These are phyloP conservation scores for Alternaria arbusti DNA, from an alignment of 2,329 filamentous ascomycete genomes.

Conservation along the genomic window DNA sequence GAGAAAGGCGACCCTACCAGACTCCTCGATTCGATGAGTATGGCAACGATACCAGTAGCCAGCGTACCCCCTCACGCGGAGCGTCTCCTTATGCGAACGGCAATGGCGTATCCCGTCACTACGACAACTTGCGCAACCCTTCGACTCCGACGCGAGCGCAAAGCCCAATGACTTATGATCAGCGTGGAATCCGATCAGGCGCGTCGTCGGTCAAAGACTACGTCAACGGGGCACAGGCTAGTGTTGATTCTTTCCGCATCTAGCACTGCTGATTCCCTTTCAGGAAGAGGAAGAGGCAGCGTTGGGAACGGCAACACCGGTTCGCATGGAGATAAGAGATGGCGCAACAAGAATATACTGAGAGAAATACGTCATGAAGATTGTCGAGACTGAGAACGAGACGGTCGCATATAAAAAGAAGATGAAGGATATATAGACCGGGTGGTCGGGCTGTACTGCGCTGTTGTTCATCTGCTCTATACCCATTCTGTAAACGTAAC, in stretches of 20 bases:
- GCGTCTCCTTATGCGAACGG: conserved; percentile 1
- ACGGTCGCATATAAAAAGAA: neutral
- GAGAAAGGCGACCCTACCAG: neutral
- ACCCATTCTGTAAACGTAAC: conserved; percentile 16
- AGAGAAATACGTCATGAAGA: neutral
- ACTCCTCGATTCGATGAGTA: conserved; percentile 10
- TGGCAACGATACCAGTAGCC: conserved; percentile 10
- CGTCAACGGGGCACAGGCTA: conserved; percentile 8
- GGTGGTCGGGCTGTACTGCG: conserved; percentile 4
- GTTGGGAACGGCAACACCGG: neutral
- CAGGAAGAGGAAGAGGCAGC: neutral
- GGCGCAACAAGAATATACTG: neutral
- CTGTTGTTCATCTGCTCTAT: conserved; percentile 23
- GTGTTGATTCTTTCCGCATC: conserved; percentile 25
- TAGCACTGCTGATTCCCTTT: conserved; percentile 1
- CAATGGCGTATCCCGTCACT: conserved; percentile 5
- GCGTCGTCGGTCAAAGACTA: conserved; percentile 16
- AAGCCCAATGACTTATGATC: conserved; percentile 9
- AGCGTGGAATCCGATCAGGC: conserved; percentile 16
- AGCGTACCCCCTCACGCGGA: neutral
- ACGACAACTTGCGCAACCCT: conserved; percentile 14
- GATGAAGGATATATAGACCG: neutral
- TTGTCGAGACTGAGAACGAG: neutral
- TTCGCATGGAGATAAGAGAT: neutral
- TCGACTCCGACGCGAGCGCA: conserved; percentile 9